A percentile compares a stretch with the other conserved stretches of the same genome.
Conservation (phyloP, 2,329 filamentous ascomycete genomes). For the Volutella citrinella region DNA sequence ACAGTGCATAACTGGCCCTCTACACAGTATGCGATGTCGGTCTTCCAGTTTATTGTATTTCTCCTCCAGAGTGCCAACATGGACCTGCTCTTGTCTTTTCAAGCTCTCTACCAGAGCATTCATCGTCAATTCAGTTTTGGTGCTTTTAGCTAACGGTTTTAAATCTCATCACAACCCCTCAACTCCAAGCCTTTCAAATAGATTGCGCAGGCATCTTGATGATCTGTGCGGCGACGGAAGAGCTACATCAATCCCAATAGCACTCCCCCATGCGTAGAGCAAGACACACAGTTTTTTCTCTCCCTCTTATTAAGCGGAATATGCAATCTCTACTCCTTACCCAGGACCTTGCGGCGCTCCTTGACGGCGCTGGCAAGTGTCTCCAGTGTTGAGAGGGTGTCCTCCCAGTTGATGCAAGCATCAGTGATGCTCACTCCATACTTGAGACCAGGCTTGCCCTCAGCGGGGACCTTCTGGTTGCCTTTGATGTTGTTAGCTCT, state of each 20-base stretch:
- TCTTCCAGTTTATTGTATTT: too few relatives aligned
- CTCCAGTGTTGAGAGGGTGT: constrained; percentile 77
- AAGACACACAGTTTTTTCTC: too few relatives aligned
- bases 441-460: constrained; percentile 81
- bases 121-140: too few relatives aligned
- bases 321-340: not conserved
- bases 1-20: constrained; percentile 14
- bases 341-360: constrained; percentile 41
- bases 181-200: constrained; percentile 22
- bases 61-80: too few relatives aligned
- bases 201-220: constrained; percentile 9
- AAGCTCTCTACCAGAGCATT: too few relatives aligned
- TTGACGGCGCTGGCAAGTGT: constrained; percentile 77
- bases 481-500: constrained; percentile 44
- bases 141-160: too few relatives aligned
- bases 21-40: constrained; percentile 18
- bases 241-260: too few relatives aligned
- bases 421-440: constrained; percentile 97
- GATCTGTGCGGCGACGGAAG: too few relatives aligned
- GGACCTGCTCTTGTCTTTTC: constrained; percentile 4
- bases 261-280: too few relatives aligned
- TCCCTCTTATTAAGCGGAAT: too few relatives aligned
- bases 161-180: too few relatives aligned
- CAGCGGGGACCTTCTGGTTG: constrained; percentile 84
- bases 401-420: constrained; percentile 92